Evolutionary conservation across 2,329 filamentous ascomycete species (phyloP).

Genomic region (Aspergillus aculeatinus): DNA sequence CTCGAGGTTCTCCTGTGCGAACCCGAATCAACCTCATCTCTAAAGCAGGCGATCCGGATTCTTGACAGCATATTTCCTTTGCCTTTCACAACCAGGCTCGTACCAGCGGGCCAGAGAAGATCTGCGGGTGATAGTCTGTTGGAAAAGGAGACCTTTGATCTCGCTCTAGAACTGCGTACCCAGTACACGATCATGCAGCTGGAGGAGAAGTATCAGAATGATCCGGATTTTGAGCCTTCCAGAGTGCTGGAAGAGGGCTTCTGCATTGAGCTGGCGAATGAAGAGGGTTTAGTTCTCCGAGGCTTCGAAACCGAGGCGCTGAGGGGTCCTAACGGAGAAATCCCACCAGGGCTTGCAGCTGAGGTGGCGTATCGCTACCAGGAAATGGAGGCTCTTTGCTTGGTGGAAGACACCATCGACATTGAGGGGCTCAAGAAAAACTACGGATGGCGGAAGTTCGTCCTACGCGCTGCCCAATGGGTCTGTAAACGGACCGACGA

Average conservation of each 20-base stretch:
- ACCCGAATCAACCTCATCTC: conserved; percentile 18
- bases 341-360: conserved; percentile 37
- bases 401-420: conserved; percentile 38
- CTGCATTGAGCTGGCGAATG: conserved; percentile 21
- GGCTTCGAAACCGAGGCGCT: conserved; percentile 33
- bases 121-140: conserved; percentile 42
- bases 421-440: conserved; percentile 44
- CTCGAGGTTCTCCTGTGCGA: conserved; percentile 38
- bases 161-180: conserved; percentile 56
- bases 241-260: conserved; percentile 45
- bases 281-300: conserved; percentile 24
- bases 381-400: conserved; percentile 37
- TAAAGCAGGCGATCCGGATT: conserved; percentile 24
- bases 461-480: conserved; percentile 49
- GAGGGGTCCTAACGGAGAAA: conserved; percentile 37
- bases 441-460: conserved; percentile 54
- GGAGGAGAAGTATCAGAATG: conserved; percentile 30
- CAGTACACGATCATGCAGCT: conserved; percentile 53
- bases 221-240: conserved; percentile 40
- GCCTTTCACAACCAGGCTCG: conserved; percentile 36
- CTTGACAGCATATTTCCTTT: conserved; percentile 36
- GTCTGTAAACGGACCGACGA: conserved; percentile 46
- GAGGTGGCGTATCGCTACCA: conserved; percentile 40
- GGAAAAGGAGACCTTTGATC: conserved; percentile 44
- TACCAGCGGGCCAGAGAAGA: conserved; percentile 10